Evolutionary conservation across 441 rosid species (phyloP), one percentile per base, ranked within the genome.

Genomic region (Euphorbia schlechtendalii): DNA sequence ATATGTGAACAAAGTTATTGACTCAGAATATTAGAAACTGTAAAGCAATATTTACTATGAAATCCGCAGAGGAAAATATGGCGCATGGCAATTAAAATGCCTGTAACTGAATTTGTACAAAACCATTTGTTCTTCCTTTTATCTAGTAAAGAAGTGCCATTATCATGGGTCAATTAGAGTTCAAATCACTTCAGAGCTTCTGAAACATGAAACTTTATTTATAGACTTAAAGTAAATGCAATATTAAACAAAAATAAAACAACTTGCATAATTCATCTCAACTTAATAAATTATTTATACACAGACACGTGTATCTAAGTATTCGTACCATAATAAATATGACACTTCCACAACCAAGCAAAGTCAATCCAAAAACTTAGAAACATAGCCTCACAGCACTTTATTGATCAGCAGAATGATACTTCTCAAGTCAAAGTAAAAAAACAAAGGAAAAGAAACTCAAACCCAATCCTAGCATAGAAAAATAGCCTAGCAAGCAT

Each of bases 371-470:
- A 17, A 22, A 15, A 54, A 36, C 10, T 9, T 53, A 17, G 14
- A 43, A 32, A 53, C 12, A 41, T 7, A 36, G 21, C 46, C 32
- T 25, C 22, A 64, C 8, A 38, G 14, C 22, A 8, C 24, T 21
- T 1, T 27, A 27, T 45, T 15, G 36, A 61, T 45, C 38, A 61
- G n/a, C n/a, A n/a, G n/a, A 62, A 62, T 24, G 18, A 48, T 36
- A 62, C 53, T n/a, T n/a, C 55, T 46, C 38, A 40, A 25, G 25
- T 55, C 61, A 55, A 40, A 32, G 36, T 32, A 60, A n/a, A 24
- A 38, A 11, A 3, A 61, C 3, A 27, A 46, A 15, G 17, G n/a
- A 15, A 17, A 15, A 7, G n/a, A 15, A 46, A 15, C 3, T 4
- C 1, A 46, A 2, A 14, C 3, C 15, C 18, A 46, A 46, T 4